Base-by-base conservation (phyloP, 108 stramenopile genomes). In the Cyclotella atomus region DNA sequence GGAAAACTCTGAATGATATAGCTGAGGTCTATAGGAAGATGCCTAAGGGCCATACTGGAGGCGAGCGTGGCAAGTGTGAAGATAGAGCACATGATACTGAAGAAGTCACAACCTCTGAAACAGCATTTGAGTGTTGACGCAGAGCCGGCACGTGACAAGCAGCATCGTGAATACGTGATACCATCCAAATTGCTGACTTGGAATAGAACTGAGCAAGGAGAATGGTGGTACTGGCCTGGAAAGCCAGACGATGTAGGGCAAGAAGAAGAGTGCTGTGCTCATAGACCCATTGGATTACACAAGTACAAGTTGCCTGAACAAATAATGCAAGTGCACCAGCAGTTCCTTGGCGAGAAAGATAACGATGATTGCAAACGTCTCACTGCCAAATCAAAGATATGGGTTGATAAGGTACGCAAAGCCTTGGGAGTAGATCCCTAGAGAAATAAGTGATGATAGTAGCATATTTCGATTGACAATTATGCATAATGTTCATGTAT, bases 201-300 rank as follows among this genome's bases (percentile, higher is more conserved):
- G 81, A 82, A 82, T 53, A 36, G 81, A 12, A 82, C 62, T 0
- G 70, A 82, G 49, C 81, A 82, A 56, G 81, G 81, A 8, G 81
- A 82, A 75, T 82, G 81, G 81, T 82, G 81, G 81, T 82, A 52
- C 66, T 82, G 81, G 81, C 70, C 56, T 34, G 81, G 74, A 46
- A 82, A 82, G 49, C 81, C 81, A 0, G 20, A 75, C 10, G 59
- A 50, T 15, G 81, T 68, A 3, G 81, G 81, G 45, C 52, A 82
- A 55, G 74, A 57, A 66, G 81, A 82, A 56, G 65, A 82, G 44
- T 59, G 64, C 9, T 65, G 69, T 71, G 69, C 81, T 1, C 47
- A 61, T 53, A 68, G 81, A 36, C 81, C 81, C 20, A 75, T 82
- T 45, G 81, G 81, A 55, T 54, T 82, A 52, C 81, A 82, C 41